phyloP scores from a whole-genome alignment of 2,329 filamentous ascomycete genomes.

The Fusarium pseudocircinatum region DNA sequence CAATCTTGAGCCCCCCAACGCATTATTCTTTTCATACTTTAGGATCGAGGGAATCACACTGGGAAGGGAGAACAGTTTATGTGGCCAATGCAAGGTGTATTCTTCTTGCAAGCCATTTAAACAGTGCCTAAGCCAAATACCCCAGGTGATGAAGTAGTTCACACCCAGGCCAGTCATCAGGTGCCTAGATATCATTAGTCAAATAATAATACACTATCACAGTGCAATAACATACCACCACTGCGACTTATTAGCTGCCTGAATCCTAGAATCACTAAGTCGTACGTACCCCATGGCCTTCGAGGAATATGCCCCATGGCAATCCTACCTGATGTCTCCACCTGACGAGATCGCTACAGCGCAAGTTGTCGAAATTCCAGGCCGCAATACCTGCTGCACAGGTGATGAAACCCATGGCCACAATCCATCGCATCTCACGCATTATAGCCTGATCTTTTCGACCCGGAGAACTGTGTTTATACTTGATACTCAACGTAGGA shows the following conservation, averaged over 20 bases:
- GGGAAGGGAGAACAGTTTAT: fast-evolving
- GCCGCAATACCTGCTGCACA: neutral
- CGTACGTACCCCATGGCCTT: neutral
- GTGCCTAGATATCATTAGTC: neutral
- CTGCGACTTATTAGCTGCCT: neutral
- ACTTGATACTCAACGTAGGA: too few relatives aligned
- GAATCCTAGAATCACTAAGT: fast-evolving
- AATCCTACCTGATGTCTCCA: neutral
- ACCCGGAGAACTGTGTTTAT: too few relatives aligned
- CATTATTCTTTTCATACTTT: too few relatives aligned
- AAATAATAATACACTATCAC: fast-evolving
- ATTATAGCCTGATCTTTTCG: fast-evolving
- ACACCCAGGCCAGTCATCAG: neutral
- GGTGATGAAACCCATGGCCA: neutral
- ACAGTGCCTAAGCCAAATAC: neutral
- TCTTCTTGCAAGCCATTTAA: neutral
- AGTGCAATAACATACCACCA: neutral
- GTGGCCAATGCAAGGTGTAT: neutral
- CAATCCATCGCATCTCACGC: neutral
- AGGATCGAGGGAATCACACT: fast-evolving
- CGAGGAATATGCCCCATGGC: neutral
- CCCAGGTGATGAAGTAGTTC: neutral
- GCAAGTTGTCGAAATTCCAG: neutral
- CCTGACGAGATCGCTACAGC: fast-evolving
- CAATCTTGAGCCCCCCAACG: too few relatives aligned